A percentile compares a stretch with the other conserved stretches of the same genome.
These are phyloP conservation scores for Russula dissimulans DNA, from an alignment of 768 basidiomycete species.

Conservation along the genomic window DNA sequence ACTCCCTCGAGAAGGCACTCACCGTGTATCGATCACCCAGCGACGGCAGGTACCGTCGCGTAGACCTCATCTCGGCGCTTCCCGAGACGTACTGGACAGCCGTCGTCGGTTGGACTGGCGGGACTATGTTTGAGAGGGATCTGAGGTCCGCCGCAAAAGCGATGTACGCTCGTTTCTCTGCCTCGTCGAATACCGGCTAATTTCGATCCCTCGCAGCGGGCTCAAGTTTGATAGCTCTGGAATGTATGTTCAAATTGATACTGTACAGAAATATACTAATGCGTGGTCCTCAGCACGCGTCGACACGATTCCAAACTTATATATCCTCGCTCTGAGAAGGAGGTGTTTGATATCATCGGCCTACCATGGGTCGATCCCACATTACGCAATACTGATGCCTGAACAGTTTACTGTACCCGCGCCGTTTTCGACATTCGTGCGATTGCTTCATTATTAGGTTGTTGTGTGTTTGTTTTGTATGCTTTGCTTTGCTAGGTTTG, in stretches of 20 bases:
- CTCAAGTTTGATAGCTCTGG: conserved; percentile 68
- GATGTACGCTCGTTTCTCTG: conserved; percentile 29
- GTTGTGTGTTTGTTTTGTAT: neutral
- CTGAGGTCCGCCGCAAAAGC: conserved; percentile 65
- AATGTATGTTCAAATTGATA: neutral
- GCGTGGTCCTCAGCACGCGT: conserved; percentile 38
- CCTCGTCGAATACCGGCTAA: neutral
- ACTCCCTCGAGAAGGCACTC: conserved; percentile 77
- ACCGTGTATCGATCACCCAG: conserved; percentile 65
- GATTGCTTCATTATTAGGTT: neutral
- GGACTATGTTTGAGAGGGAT: conserved; percentile 85
- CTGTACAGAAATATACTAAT: neutral
- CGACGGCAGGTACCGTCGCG: conserved; percentile 38
- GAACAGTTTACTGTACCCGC: conserved; percentile 13
- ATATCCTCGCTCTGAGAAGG: conserved; percentile 54
- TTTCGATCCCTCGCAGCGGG: conserved; percentile 36
- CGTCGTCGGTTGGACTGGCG: conserved; percentile 88
- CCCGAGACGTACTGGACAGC: conserved; percentile 81
- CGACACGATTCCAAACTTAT: conserved; percentile 53
- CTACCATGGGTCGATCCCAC: conserved; percentile 63
- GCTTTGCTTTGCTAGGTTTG: neutral
- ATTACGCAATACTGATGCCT: conserved; percentile 62
- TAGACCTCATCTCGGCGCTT: conserved; percentile 78
- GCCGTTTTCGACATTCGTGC: neutral
- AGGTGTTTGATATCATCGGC: conserved; percentile 64